A percentile compares a stretch with the other conserved stretches of the same genome.
These are phyloP conservation scores for Fagopyrum tataricum DNA, from an alignment of 148 eudicot genomes.

Conservation along the genomic window DNA sequence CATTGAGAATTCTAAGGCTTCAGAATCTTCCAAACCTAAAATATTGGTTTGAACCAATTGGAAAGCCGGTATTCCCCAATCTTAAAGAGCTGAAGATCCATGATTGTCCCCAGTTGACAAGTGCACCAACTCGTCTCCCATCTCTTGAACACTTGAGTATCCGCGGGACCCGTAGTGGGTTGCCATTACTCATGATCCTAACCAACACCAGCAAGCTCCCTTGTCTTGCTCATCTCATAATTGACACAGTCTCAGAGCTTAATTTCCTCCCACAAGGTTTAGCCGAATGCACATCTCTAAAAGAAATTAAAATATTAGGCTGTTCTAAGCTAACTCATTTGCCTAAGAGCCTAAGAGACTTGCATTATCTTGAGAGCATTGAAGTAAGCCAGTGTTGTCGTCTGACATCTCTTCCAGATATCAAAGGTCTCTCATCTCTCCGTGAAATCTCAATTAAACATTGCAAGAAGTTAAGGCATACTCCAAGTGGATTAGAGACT, in stretches of 20 bases:
- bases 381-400: conserved; percentile 2
- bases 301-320: neutral
- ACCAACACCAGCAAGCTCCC: conserved; percentile 3
- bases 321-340: conserved; percentile 2
- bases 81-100: neutral
- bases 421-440: neutral
- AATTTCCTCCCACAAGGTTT: neutral
- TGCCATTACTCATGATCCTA: neutral
- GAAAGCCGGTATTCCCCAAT: neutral
- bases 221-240: conserved; percentile 2
- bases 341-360: neutral
- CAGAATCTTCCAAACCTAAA: neutral
- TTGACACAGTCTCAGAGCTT: neutral
- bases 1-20: neutral
- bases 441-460: neutral
- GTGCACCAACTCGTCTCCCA: neutral
- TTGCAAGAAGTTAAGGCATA: neutral
- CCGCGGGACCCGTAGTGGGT: neutral
- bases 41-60: conserved; percentile 4
- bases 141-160: conserved; percentile 3
- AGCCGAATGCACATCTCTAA: neutral
- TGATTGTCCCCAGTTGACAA: conserved; percentile 5
- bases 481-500: neutral
- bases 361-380: neutral
- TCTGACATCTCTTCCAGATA: neutral